Base-by-base conservation (phyloP, 805 yeast species). In the Clavispora asparagi region DNA sequence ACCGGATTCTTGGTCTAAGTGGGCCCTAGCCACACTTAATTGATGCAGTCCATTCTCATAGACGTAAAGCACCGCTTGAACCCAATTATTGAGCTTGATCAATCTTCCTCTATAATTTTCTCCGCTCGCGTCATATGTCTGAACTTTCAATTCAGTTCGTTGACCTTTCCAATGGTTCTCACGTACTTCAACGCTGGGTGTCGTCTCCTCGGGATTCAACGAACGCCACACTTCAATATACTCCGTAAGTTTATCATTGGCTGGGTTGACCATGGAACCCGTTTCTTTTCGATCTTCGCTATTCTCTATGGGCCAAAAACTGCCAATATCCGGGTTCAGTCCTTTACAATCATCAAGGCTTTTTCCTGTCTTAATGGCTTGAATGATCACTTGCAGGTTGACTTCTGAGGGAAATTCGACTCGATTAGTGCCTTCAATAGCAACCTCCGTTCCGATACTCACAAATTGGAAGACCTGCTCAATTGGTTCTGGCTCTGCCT, bases 161-260 rank as follows among this genome's bases (percentile, higher is more conserved):
- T 30, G 7, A 7, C 26, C 14, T 5, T 4, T 16, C 36, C 42
- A 29, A 12, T 29, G 42, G 1, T 47, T 43, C 41, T 62, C 68
- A 29, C 66, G 52, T 7, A 60, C 66, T 37, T 64, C 66, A 1
- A 38, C 30, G 4, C 38, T 40, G 3, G 73, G 69, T 1, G 67
- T 47, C 30, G 67, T 55, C 10, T 53, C 45, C n/a, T 53, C 44
- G 1, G 78, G 71, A 52, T 76, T 74, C 29, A 79, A 52, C 17
- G 76, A 67, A 52, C 76, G 59, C 86, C 86, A 81, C 25, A 76
- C 66, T 58, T 81, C 85, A 32, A 75, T 62, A 49, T 78, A 81
- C 10, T 65, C 65, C 45, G 72, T 74, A 4, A 60, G 53, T n/a
- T 54, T 52, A 0, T 74, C 74, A 1, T 78, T 67, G 1, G 50